Evolutionary conservation across 305 asterid genomes (phyloP).

Genomic region (Fraxinus angustifolia): DNA sequence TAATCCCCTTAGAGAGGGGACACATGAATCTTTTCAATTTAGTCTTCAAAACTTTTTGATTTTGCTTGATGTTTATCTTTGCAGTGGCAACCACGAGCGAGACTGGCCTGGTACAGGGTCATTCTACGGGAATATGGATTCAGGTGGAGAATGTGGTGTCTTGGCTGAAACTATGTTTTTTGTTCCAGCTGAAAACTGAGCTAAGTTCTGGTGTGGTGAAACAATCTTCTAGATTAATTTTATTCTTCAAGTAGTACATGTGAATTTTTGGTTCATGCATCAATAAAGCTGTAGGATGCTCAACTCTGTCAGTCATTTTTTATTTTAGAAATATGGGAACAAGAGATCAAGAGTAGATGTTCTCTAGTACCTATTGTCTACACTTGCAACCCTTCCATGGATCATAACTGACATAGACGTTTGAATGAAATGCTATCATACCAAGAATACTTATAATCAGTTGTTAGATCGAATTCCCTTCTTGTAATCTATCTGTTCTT

Average conservation of each 20-base stretch:
- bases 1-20: not conserved
- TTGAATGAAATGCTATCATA: not conserved
- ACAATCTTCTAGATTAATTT: not conserved
- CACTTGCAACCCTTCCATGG: not conserved
- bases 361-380: not conserved
- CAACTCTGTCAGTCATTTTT: not conserved
- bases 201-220: constrained; percentile 65
- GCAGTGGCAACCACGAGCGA: constrained; percentile 94
- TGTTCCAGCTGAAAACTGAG: constrained; percentile 88
- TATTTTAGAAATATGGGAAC: not conserved
- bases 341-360: not conserved
- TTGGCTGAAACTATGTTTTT: constrained; percentile 70
- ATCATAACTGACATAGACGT: not conserved
- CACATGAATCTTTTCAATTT: not conserved
- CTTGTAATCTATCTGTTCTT: not conserved
- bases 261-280: not conserved
- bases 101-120: constrained; percentile 97
- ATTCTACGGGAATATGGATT: constrained; percentile 64
- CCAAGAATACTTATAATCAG: not conserved
- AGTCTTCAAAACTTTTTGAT: not conserved
- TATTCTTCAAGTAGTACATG: not conserved
- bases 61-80: constrained; percentile 15
- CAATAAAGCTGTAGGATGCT: not conserved
- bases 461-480: not conserved
- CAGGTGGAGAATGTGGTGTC: constrained; percentile 98